Base-by-base conservation (phyloP, 805 yeast genomes). In the Schwanniomyces vanrijiae region DNA sequence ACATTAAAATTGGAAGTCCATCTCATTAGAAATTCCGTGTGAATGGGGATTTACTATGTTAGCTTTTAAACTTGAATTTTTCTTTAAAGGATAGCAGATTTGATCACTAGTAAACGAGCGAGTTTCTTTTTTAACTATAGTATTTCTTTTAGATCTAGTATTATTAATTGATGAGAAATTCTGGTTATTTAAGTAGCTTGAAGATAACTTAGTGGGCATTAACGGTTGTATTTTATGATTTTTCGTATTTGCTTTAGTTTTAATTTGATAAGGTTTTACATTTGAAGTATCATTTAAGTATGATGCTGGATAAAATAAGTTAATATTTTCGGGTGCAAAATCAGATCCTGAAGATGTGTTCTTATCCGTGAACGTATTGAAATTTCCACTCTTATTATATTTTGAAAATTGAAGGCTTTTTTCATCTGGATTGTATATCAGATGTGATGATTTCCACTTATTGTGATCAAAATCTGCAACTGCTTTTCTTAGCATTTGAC, bases 401-500 rank as follows among this genome's bases (percentile, higher is more conserved):
- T 26, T 26, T 6, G 13, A 7, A 7, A 8, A 25, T 20, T 19
- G 14, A 26, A 24, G 26, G 26, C 13, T 26, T 11, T 8, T 7
- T 7, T 31, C 20, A 5, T 31, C 35, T 7, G 6, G 19, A 8
- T 31, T 16, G 33, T 42, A 22, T 10, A 31, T 8, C 42, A 43
- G 46, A 29, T 44, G 45, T 33, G 35, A 41, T 4, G 44, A 43
- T 22, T 43, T 44, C 45, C 45, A 41, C 19, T 42, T 41, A 24
- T 44, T 46, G 24, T 48, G 48, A 28, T 44, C 47, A 37, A 40
- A 48, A 4, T 37, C 45, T 20, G 37, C 25, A 5, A 54, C 59
- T 6, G 50, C 44, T 22, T 55, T 52, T 42, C 51, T 50, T 33
- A 55, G 37, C 51, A 54, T 52, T 42, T 55, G 58, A 9, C 54